These are phyloP conservation scores for Remersonia thermophila DNA, from an alignment of 2,329 filamentous ascomycete species.

Conservation along the genomic window DNA sequence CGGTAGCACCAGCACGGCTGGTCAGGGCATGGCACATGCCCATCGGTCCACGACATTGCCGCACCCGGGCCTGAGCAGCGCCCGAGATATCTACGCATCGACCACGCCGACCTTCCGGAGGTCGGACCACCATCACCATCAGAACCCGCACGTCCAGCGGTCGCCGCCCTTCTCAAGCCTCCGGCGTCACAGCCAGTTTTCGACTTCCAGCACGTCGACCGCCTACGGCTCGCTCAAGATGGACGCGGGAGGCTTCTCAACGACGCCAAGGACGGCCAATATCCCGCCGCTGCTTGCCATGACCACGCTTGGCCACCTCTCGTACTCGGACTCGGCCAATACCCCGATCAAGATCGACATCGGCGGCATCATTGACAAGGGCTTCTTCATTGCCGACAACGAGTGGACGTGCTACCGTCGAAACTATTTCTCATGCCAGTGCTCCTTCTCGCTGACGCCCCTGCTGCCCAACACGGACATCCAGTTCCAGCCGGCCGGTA, in stretches of 20 bases:
- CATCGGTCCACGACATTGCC: slow-evolving; percentile 41
- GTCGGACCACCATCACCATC: slow-evolving; percentile 23
- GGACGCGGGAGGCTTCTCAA: slow-evolving; percentile 29
- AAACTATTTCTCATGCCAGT: slow-evolving; percentile 82
- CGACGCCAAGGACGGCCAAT: slow-evolving; percentile 15
- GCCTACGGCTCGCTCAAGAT: slow-evolving; percentile 36
- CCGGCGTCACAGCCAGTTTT: slow-evolving; percentile 38
- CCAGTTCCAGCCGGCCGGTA: slow-evolving; percentile 37
- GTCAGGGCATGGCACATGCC: slow-evolving; percentile 46
- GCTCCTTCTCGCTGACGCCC: slow-evolving; percentile 60
- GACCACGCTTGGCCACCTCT: slow-evolving; percentile 46
- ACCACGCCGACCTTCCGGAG: slow-evolving; percentile 39
- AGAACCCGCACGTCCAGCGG: slow-evolving; percentile 33
- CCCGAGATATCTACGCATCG: slow-evolving; percentile 42
- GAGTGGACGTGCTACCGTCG: slow-evolving; percentile 89
- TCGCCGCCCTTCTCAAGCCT: slow-evolving; percentile 38
- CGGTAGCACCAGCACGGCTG: slow-evolving; percentile 33
- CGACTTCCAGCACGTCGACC: slow-evolving; percentile 39
- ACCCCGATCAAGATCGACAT: slow-evolving; percentile 57
- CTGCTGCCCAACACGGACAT: slow-evolving; percentile 29
- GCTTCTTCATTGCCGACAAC: slow-evolving; percentile 68
- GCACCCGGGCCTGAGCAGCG: slow-evolving; percentile 36
- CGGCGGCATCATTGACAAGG: slow-evolving; percentile 72
- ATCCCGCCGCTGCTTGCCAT: slow-evolving; percentile 42
- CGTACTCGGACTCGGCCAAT: slow-evolving; percentile 41